Evolutionary conservation across 139 green algal species (phyloP), one percentile per base, ranked within the genome.

Genomic region (Chlorella sp.): DNA sequence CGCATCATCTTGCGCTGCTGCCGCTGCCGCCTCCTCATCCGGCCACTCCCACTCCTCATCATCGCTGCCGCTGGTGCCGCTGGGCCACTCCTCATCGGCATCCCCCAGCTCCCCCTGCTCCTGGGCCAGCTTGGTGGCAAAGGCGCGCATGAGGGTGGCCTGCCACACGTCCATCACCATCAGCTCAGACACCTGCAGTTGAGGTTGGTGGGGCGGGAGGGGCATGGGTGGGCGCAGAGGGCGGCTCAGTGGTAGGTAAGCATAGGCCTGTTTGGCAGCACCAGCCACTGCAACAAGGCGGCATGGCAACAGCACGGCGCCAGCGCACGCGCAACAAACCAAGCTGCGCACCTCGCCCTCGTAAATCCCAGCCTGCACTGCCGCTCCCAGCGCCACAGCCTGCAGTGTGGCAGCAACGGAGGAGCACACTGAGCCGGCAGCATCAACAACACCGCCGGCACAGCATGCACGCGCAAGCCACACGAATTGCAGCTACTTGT

Each of bases 351-450:
- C 76, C 76, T 89, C 9, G 0, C 95, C 95, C 74, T 96, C 91
- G 44, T 96, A 88, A 39, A 97, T 93, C 57, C 93, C 96, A 6
- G 96, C 96, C 73, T 96, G 94, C 36, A 98, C 90, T 32, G 96
- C 96, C 16, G 96, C 96, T 13, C 96, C 96, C 56, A 96, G 82
- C 13, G 96, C 96, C 44, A 98, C 96, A 9, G 94, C 95, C 87
- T 93, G 86, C 73, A 84, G 25, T 15, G 30, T 57, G 17, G 20
- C 23, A 20, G 55, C 12, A 28, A 3, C 25, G 15, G 28, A n/a
- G n/a, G n/a, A n/a, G n/a, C n/a, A n/a, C n/a, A n/a, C n/a, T n/a
- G n/a, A n/a, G 36, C 12, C 11, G 34, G n/a, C 57, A 30, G 57
- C 21, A 12, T 57, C 11, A 60, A 21, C 51, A 15, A 15, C 51